These are phyloP conservation scores for Bacidia gigantensis DNA, from an alignment of 495 filamentous ascomycete genomes.

Conservation along the genomic window DNA sequence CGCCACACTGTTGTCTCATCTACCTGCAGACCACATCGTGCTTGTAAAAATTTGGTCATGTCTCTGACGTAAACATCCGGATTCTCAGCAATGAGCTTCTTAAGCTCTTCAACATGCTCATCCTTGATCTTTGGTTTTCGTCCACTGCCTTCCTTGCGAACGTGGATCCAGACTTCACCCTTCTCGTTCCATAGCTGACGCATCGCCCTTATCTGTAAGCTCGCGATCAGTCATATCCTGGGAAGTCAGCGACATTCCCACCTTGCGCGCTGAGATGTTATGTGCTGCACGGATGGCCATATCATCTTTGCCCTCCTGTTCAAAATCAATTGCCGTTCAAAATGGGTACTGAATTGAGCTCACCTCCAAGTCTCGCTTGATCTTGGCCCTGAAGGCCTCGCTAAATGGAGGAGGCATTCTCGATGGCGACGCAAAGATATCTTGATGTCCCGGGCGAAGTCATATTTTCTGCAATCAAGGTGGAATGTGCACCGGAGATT, in stretches of 20 bases:
- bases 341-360: not conserved
- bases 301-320: conserved; percentile 5
- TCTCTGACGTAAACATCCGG: conserved; percentile 14
- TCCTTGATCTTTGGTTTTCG: conserved; percentile 9
- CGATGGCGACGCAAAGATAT: not conserved
- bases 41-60: conserved; percentile 12
- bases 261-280: conserved; percentile 3
- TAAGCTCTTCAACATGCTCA: conserved; percentile 8
- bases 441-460: not conserved
- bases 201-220: conserved; percentile 6
- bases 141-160: conserved; percentile 2
- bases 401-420: conserved; percentile 5
- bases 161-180: conserved; percentile 11
- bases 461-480: not conserved
- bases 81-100: conserved; percentile 8
- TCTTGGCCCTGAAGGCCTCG: conserved; percentile 5
- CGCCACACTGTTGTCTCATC: conserved; percentile 8
- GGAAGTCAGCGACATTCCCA: not conserved
- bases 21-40: conserved; percentile 4
- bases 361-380: conserved; percentile 2
- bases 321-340: not conserved
- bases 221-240: not conserved
- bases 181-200: conserved; percentile 8
- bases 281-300: conserved; percentile 2
- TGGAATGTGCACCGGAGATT: too few species aligned